Evolutionary conservation across 495 filamentous ascomycete genomes (phyloP).

Genomic region (Chlorociboria aeruginascens): DNA sequence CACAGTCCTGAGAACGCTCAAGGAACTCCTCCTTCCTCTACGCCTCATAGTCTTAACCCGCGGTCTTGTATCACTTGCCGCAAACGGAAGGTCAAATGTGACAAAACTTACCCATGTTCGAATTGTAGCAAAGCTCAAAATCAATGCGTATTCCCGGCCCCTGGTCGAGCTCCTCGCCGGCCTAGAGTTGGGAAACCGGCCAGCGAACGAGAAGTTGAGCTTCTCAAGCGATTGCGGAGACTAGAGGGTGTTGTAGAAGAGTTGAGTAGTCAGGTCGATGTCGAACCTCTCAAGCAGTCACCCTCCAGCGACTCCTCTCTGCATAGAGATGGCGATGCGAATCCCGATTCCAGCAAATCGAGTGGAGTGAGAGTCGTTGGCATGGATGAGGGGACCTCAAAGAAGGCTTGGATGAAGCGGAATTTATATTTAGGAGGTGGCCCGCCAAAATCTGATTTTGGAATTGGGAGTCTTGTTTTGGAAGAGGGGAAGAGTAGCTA

Average conservation of each 20-base stretch:
- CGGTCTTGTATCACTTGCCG: slow-evolving; percentile 79
- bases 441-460: slow-evolving; percentile 14
- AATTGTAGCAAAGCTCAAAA: slow-evolving; percentile 72
- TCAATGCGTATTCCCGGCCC: slow-evolving; percentile 75
- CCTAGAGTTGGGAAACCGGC: slow-evolving; percentile 35
- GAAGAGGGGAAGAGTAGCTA: slow-evolving; percentile 75
- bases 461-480: slow-evolving; percentile 65
- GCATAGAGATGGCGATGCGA: slow-evolving; percentile 17
- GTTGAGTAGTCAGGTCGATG: slow-evolving; percentile 44
- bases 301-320: slow-evolving; percentile 18
- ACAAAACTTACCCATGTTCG: slow-evolving; percentile 71
- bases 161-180: slow-evolving; percentile 66
- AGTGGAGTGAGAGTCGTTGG: slow-evolving; percentile 10
- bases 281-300: slow-evolving; percentile 16
- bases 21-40: too few species aligned
- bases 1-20: too few species aligned
- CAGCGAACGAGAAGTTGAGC: slow-evolving; percentile 57
- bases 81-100: slow-evolving; percentile 75
- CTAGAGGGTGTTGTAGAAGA: slow-evolving; percentile 74
- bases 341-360: slow-evolving; percentile 10
- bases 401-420: slow-evolving; percentile 17
- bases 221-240: slow-evolving; percentile 64
- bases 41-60: slow-evolving; percentile 34
- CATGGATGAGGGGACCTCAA: slow-evolving; percentile 16
- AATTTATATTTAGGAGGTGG: slow-evolving; percentile 13